phyloP scores from a whole-genome alignment of 352 stramenopile species.

The Pythium guiyangense region DNA sequence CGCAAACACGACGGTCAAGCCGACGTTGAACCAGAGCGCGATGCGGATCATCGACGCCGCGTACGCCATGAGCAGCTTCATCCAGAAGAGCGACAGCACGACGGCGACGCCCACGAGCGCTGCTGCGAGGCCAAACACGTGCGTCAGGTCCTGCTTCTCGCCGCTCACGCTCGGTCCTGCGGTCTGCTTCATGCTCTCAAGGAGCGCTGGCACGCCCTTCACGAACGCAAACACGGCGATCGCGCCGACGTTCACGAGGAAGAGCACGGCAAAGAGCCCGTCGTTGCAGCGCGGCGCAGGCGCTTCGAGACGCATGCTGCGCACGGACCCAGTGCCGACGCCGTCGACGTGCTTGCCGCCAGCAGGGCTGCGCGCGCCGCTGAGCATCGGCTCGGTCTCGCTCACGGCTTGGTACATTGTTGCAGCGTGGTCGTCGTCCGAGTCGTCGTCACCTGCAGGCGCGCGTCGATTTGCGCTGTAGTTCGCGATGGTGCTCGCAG shows the following conservation, averaged over 20 bases:
- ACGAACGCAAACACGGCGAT: slow-evolving; percentile 64
- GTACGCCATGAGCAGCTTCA: slow-evolving; percentile 75
- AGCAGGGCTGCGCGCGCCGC: slow-evolving; percentile 22
- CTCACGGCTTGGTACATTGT: slow-evolving; percentile 70
- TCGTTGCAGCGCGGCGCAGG: slow-evolving; percentile 72
- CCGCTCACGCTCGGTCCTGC: slow-evolving; percentile 8
- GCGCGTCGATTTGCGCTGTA: neutral
- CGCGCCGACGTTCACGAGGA: slow-evolving; percentile 51
- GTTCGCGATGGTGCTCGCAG: too few species aligned
- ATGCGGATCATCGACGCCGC: slow-evolving; percentile 74
- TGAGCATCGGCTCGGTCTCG: slow-evolving; percentile 79
- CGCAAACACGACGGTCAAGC: slow-evolving; percentile 58
- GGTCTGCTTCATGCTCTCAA: slow-evolving; percentile 13
- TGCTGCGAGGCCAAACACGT: slow-evolving; percentile 48
- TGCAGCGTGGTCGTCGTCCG: slow-evolving; percentile 3
- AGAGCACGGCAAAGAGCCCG: slow-evolving; percentile 61
- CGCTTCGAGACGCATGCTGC: slow-evolving; percentile 58
- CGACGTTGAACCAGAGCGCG: slow-evolving; percentile 81
- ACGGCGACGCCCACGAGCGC: slow-evolving; percentile 47
- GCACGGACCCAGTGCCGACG: slow-evolving; percentile 41
- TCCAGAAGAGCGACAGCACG: slow-evolving; percentile 64
- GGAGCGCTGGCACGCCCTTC: slow-evolving; percentile 59
- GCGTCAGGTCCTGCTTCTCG: slow-evolving; percentile 30
- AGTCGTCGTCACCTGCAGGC: slow-evolving; percentile 9
- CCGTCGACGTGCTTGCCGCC: slow-evolving; percentile 15